Base-by-base conservation (phyloP, 441 rosid species). In the Jatropha multifida region DNA sequence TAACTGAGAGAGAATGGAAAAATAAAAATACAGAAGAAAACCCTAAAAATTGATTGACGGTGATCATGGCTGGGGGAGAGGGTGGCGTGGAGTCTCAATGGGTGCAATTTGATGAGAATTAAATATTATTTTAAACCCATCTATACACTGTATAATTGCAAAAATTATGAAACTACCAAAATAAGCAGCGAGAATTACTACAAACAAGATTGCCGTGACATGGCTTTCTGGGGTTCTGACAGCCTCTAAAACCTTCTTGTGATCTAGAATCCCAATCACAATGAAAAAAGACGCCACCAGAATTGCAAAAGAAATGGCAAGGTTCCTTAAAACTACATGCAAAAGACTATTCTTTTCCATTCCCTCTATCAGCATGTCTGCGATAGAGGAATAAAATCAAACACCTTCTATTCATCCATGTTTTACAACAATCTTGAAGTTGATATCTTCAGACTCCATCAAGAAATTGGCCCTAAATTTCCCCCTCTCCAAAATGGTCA, bases 331-430 rank as follows among this genome's bases (percentile, higher is more conserved):
- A 5, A 66, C 14, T 9, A 23, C 23, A 26, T 74, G 52, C 64
- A 65, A 12, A 9, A 74, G 4, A 56, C 70, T 74, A 37, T 66
- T 18, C 44, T 27, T 38, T 38, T 74, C 71, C 71, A 74, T 74
- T 38, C 37, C n/a, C 23, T 27, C 4, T 23, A 7, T 67, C 40
- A 23, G 12, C 26, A 8, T 69, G 5, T 44, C 7, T 54, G 48
- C 11, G 1, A 52, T 23, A 7, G 10, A 14, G 5, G 5, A 68
- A 49, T 4, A 68, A 13, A 5, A 46, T 17, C 12, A 3, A 41
- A 18, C 23, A 7, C 49, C 27, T 41, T 65, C 49, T 65, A 65
- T 20, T 3, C 38, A 67, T 46, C 40, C 40, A 67, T 48, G 3
- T 23, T 26, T 23, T 44, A 8, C 37, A 66, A 66, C 11, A 66